Base-by-base conservation (phyloP, 139 green algal genomes). In the Micractinium sp. region DNA sequence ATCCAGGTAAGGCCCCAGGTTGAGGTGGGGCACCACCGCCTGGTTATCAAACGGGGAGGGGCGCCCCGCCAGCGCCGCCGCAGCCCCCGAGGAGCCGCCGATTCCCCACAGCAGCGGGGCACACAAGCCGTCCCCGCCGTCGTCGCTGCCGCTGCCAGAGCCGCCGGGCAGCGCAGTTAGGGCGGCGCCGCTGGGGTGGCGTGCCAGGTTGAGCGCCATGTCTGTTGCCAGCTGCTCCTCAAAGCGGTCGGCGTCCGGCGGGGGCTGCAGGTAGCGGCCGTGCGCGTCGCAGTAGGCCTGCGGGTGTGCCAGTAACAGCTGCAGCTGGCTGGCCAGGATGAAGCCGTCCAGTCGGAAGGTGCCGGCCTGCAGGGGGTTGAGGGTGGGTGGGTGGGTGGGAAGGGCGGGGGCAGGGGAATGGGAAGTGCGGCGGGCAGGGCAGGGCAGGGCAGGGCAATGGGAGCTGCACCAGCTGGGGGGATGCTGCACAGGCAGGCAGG, bases 21-120 rank as follows among this genome's bases (percentile, higher is more conserved):
- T 87, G 4, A 87, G 60, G 82, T 87, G 63, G 1, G 35, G 82
- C 25, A 15, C 25, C 23, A 87, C 61, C 16, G 67, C 60, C 82
- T 87, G 82, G 60, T 85, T 85, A 56, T 87, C 82, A 63, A 87
- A 87, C 9, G 82, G 82, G 0, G 82, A 87, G 25, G 82, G 82
- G 81, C 60, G 12, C 15, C 38, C 2, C 5, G 80, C 47, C 53
- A 73, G 80, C n/a, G n/a, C 27, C 60, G 60, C 60, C 33, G 39
- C 7, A 22, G 78, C 29, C 53, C 29, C 22, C 39, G 82, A 29
- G n/a, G 31, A 13, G 36, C 53, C 12, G 53, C 25, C 38, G 27
- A 35, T 35, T 9, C 3, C 39, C 35, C 38, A 12, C 74, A 80
- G n/a, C 12, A 18, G 3, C 7, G 69, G 29, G 27, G 27, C 4